Evolutionary conservation across 345 rosid species (phyloP), one percentile per base, ranked within the genome.

Genomic region (Populus nigra): DNA sequence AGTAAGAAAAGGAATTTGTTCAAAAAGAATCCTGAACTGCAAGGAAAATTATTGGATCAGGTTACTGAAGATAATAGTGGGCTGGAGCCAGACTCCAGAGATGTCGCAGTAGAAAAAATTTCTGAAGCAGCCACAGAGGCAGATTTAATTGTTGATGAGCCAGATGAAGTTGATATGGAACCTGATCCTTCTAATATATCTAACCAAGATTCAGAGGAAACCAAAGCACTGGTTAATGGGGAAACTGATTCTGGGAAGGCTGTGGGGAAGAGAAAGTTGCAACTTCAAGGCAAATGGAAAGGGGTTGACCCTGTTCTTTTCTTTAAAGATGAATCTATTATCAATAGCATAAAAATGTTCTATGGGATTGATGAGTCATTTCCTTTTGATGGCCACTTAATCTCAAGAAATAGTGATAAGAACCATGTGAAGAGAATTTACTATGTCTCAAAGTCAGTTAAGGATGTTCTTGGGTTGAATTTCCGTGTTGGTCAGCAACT

Each of bases 281-380:
- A 95, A 82, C 90, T 85, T 65, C 98, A 92, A 84, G 97, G 97
- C 83, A 94, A 84, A 81, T 96, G 98, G 97, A 92, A 80, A 85
- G 98, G 99, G 25, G 90, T 92, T 43, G 99, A 96, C 77, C 99
- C 98, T 31, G 93, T 96, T 77, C 82, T 90, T 53, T 91, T 92
- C 81, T 87, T 96, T 78, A 87, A 84, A 77, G 98, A 94, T 82
- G 94, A 94, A 84, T 69, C 84, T 38, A 73, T 85, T 62, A 79
- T 94, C 69, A 85, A 87, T 77, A 87, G 88, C 88, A 87, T 96
- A 76, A 94, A 89, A 85, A 79, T 81, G 63, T 94, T 96, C 72
- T 96, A 91, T 79, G 98, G 98, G 23, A 92, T 96, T 69, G 84
- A 86, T 23, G 93, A 92, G 55, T 91, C 90, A 71, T 92, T 96